These are phyloP conservation scores for Phytophthora cajani DNA, from an alignment of 352 stramenopile genomes.

Conservation along the genomic window DNA sequence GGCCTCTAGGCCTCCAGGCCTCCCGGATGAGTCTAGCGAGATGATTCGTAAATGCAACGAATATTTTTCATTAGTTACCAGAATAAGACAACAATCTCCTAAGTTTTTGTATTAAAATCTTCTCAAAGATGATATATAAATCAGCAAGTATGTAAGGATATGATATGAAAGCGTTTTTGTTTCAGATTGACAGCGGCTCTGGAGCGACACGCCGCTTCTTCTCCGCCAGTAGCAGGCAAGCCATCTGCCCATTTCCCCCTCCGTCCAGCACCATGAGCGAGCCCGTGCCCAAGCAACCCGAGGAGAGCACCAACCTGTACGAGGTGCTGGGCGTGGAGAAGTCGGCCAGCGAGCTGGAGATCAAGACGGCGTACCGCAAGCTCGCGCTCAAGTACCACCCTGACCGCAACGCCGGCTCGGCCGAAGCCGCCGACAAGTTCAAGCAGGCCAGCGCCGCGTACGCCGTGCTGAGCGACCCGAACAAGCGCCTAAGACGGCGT, in stretches of 20 bases:
- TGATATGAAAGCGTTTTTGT: neutral
- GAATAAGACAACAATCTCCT: too few relatives aligned
- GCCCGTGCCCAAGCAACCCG: constrained; percentile 54
- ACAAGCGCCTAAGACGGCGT: constrained; percentile 89
- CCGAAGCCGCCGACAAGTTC: constrained; percentile 84
- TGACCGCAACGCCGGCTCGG: constrained; percentile 84
- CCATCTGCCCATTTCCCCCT: neutral
- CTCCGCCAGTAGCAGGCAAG: constrained; percentile 14
- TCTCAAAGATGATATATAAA: too few relatives aligned
- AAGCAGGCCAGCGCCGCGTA: constrained; percentile 89
- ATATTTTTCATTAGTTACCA: too few relatives aligned
- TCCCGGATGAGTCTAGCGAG: too few relatives aligned
- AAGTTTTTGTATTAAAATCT: too few relatives aligned
- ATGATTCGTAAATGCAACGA: too few relatives aligned
- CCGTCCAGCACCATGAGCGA: constrained; percentile 53
- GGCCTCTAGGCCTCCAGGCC: too few relatives aligned
- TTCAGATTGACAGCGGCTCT: neutral
- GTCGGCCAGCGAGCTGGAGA: constrained; percentile 88
- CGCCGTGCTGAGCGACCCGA: constrained; percentile 85
- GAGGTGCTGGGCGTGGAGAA: constrained; percentile 90
- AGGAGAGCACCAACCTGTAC: constrained; percentile 82
- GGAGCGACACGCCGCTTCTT: constrained; percentile 11
- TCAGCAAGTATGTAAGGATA: neutral
- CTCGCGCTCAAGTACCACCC: constrained; percentile 91
- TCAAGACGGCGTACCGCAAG: constrained; percentile 91